Evolutionary conservation across 176 grass and related monocot species (phyloP).

Genomic region (Phoenix dactylifera): DNA sequence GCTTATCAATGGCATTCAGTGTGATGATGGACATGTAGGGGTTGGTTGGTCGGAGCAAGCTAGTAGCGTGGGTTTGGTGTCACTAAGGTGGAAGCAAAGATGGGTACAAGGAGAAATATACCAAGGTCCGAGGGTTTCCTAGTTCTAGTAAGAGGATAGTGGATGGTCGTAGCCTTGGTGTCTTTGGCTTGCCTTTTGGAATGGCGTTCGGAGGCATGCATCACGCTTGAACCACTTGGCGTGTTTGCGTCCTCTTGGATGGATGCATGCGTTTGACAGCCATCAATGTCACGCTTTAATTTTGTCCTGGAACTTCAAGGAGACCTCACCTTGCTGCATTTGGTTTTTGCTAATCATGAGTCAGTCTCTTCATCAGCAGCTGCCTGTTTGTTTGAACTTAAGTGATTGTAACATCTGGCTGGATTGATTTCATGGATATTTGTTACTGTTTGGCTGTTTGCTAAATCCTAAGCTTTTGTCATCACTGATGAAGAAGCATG

Average conservation of each 20-base stretch:
- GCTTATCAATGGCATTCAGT: slow-evolving; percentile 2
- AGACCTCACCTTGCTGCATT: too few species aligned
- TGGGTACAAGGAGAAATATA: background rate
- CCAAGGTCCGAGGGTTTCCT: background rate
- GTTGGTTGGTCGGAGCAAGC: background rate
- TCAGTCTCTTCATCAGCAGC: too few species aligned
- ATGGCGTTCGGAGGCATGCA: background rate
- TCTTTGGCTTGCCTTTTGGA: background rate
- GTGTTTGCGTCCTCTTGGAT: background rate
- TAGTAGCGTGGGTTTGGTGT: background rate
- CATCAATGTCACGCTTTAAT: slow-evolving; percentile 1
- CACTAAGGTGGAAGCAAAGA: background rate
- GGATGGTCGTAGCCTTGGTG: too few species aligned
- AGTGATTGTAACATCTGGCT: too few species aligned
- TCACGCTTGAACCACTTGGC: background rate
- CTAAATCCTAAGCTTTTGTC: too few species aligned
- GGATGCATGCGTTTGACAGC: background rate
- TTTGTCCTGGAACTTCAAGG: background rate
- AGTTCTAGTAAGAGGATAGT: too few species aligned
- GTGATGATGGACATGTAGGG: background rate
- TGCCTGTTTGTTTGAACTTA: too few species aligned
- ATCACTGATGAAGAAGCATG: too few species aligned
- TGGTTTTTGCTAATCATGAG: too few species aligned
- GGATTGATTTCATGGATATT: too few species aligned
- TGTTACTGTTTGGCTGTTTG: too few species aligned